A percentile compares a stretch with the other conserved stretches of the same genome.
Conservation (phyloP, 1,139 yeast genomes). For the Dujonia santamariae region DNA sequence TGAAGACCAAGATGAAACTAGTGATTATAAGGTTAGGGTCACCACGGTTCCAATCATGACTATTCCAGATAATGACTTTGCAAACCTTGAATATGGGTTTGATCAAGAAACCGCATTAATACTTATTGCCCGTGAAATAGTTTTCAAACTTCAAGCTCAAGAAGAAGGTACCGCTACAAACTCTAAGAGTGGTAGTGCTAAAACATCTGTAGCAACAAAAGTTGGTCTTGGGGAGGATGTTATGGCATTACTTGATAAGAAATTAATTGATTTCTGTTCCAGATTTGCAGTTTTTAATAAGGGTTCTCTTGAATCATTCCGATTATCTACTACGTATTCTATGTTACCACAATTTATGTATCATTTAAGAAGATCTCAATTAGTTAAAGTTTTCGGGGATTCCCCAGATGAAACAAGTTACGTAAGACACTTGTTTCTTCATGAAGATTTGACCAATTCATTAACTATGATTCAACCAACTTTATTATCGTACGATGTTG, state of each 20-base stretch:
- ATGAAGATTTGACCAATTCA: constrained; percentile 65
- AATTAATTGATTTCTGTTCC: constrained; percentile 78
- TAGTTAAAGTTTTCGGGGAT: constrained; percentile 67
- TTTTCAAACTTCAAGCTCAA: constrained; percentile 40
- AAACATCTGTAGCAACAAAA: constrained; percentile 30
- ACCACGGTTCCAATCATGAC: constrained; percentile 48
- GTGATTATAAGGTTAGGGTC: constrained; percentile 42
- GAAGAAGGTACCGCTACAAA: constrained; percentile 15
- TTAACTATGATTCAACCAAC: constrained; percentile 78
- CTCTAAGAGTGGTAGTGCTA: constrained; percentile 15
- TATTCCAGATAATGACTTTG: constrained; percentile 42
- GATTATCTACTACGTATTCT: constrained; percentile 74
- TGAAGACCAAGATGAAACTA: constrained; percentile 13
- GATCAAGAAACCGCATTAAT: constrained; percentile 75
- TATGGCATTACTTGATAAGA: constrained; percentile 82
- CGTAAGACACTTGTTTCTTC: constrained; percentile 62
- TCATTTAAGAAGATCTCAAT: constrained; percentile 68
- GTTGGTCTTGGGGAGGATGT: constrained; percentile 54
- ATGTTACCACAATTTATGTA: constrained; percentile 74
- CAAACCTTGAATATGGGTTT: constrained; percentile 42
- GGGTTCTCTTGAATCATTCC: constrained; percentile 72
- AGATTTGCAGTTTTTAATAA: constrained; percentile 85
- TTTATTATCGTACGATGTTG: constrained; percentile 61
- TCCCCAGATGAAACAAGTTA: constrained; percentile 80
- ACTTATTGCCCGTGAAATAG: constrained; percentile 52